Conservation (phyloP, 371 early-diverging fungal species). For the Basidiobolus heterosporus region DNA sequence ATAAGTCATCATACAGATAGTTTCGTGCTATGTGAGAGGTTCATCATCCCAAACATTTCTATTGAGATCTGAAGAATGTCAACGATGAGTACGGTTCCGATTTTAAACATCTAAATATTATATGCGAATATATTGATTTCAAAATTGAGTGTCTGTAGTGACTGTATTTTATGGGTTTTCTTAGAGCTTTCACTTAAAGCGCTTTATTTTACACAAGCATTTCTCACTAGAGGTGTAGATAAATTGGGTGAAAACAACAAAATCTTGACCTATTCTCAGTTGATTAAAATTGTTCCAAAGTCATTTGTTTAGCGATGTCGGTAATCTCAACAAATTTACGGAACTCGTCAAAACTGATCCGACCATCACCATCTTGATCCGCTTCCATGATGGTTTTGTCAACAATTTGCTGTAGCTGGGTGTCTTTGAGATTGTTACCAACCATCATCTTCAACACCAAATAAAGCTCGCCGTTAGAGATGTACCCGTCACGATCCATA, state of each 20-base stretch:
- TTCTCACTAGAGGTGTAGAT: no score
- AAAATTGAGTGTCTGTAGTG: no score
- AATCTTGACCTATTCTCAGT: not conserved
- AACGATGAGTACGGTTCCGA: no score
- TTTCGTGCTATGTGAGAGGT: no score
- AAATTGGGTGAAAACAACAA: not conserved
- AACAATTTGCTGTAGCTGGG: conserved; percentile 95
- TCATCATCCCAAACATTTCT: no score
- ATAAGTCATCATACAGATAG: no score
- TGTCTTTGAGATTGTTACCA: conserved; percentile 82
- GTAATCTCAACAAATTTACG: conserved; percentile 77
- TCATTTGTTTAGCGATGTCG: conserved; percentile 88
- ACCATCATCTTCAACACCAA: conserved; percentile 96
- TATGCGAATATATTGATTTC: no score
- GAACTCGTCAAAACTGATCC: conserved; percentile 91
- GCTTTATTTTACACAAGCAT: no score
- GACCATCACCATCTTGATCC: conserved; percentile 85
- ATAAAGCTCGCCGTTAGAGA: conserved; percentile 94
- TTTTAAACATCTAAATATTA: no score
- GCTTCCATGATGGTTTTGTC: conserved; percentile 98
- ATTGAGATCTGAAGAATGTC: no score
- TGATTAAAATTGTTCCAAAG: conserved; percentile 48
- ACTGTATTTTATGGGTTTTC: no score
- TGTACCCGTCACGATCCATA: conserved; percentile 93
- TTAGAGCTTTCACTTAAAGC: no score